These are phyloP conservation scores for Herpotrichia juniperi DNA, from an alignment of 2,329 filamentous ascomycete genomes.

Conservation along the genomic window DNA sequence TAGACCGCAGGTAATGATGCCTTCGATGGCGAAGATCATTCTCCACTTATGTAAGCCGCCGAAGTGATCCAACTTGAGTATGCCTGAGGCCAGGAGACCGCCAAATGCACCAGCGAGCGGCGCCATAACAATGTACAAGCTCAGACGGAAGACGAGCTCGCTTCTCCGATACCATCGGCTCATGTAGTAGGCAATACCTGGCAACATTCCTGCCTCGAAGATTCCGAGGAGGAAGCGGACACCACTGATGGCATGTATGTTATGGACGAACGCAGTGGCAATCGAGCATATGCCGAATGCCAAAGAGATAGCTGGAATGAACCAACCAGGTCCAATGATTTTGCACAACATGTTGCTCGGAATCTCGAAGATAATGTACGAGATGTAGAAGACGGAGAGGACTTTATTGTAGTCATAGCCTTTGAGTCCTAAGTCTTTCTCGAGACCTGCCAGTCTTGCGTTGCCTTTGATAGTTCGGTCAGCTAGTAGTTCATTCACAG, in stretches of 20 bases:
- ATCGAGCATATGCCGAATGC: constrained; percentile 69
- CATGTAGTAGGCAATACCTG: constrained; percentile 76
- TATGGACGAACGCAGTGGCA: constrained; percentile 68
- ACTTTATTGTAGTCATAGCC: constrained; percentile 73
- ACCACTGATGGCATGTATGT: constrained; percentile 58
- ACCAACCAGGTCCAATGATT: constrained; percentile 74
- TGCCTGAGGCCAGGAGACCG: constrained; percentile 66
- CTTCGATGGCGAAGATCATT: constrained; percentile 77
- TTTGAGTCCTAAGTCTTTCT: constrained; percentile 63
- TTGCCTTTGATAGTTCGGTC: constrained; percentile 58
- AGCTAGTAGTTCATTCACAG: neutral
- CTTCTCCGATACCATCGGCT: constrained; percentile 73
- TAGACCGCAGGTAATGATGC: constrained; percentile 65
- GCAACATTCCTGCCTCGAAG: constrained; percentile 77
- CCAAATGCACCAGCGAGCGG: constrained; percentile 75
- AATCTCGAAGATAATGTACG: constrained; percentile 67
- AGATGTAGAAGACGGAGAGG: constrained; percentile 73
- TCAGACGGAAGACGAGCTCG: constrained; percentile 71
- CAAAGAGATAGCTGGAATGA: constrained; percentile 66
- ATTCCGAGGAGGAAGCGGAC: constrained; percentile 70
- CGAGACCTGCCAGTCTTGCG: constrained; percentile 68
- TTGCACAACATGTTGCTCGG: constrained; percentile 73
- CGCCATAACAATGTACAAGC: constrained; percentile 73
- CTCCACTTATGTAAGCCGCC: constrained; percentile 65
- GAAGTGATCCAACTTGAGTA: constrained; percentile 66